Evolutionary conservation across 345 rosid species (phyloP), one percentile per base, ranked within the genome.

Genomic region (Boechera divaricarpa): DNA sequence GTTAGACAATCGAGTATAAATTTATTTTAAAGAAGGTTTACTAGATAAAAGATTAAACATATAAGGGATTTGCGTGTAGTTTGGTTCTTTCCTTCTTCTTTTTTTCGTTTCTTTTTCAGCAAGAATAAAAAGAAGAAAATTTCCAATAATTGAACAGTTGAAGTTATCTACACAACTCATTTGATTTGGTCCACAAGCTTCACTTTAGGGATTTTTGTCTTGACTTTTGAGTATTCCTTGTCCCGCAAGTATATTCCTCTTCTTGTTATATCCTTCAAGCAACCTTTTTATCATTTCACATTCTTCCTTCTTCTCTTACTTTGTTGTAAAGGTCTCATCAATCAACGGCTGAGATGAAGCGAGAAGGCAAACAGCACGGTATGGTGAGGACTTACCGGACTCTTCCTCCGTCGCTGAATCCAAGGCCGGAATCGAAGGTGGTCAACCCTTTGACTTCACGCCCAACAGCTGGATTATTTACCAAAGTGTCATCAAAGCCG

Each of bases 331-430:
- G 4, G 51, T 47, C 59, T 56, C 26, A 63, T 70, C 69, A 65
- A 63, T 33, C 39, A 24, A 21, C 80, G 41, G 59, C 38, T 26
- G 24, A 61, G 39, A 93, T 91, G 97, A 89, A 81, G 85, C 74
- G 94, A 12, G 92, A 89, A 80, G 95, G 94, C 62, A 85, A 86
- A 45, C 97, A 84, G 38, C 97, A 85, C 29, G 97, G 91, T 56
- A 76, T 86, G 86, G 94, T 91, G 0, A 79, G 93, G 28, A 85
- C 91, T n/a, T 69, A 38, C 75, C 44, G 75, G 68, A 65, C 84
- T 78, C 72, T 77, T 6, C 90, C 93, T 12, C 70, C 83, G 29
- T 86, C 88, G 0, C 75, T 58, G 71, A 77, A 83, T 64, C 85
- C 83, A 0, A 77, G 82, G 48, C 84, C 89, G 11, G 49, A 75